These are phyloP conservation scores for Mycena capillaripes DNA, from an alignment of 768 basidiomycete genomes.

Conservation along the genomic window DNA sequence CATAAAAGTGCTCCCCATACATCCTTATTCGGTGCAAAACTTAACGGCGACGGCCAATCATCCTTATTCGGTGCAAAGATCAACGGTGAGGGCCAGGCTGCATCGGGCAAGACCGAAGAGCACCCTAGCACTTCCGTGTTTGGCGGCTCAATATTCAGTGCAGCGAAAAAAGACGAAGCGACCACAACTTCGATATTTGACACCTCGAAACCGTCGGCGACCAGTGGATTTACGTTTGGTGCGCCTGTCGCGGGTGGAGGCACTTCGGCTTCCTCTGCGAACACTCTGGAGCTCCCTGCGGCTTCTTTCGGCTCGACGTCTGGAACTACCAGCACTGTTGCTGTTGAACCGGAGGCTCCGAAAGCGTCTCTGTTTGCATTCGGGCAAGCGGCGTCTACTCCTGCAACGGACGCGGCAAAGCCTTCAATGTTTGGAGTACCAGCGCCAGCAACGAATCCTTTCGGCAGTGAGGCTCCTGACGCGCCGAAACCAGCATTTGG, in stretches of 20 bases:
- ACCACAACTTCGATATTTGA: conserved; percentile 27
- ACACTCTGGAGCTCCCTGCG: conserved; percentile 13
- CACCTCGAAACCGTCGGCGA: conserved; percentile 24
- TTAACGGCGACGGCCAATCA: neutral
- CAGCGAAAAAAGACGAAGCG: conserved; percentile 29
- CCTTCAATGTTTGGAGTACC: conserved; percentile 40
- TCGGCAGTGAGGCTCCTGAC: conserved; percentile 42
- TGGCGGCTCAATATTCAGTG: conserved; percentile 24
- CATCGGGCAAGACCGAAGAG: neutral
- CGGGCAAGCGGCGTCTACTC: conserved; percentile 37
- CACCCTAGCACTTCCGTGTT: conserved; percentile 7
- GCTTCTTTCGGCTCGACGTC: conserved; percentile 19
- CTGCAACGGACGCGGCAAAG: conserved; percentile 32
- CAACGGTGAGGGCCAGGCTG: neutral
- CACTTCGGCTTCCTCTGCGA: conserved; percentile 7
- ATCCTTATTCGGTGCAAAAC: conserved; percentile 22
- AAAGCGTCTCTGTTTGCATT: conserved; percentile 55
- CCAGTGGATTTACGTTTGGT: conserved; percentile 31
- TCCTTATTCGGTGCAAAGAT: conserved; percentile 24
- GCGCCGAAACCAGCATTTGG: conserved; percentile 59
- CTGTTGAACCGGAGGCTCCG: conserved; percentile 28
- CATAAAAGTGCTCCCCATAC: conserved; percentile 21
- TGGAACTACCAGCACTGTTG: conserved; percentile 38
- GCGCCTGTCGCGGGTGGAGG: neutral
- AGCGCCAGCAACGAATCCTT: conserved; percentile 25